Percentiles rank a stretch among this genome's conserved stretches.
phyloP scores from a whole-genome alignment of 2,329 filamentous ascomycete species.

The Aspergillus sergii region DNA sequence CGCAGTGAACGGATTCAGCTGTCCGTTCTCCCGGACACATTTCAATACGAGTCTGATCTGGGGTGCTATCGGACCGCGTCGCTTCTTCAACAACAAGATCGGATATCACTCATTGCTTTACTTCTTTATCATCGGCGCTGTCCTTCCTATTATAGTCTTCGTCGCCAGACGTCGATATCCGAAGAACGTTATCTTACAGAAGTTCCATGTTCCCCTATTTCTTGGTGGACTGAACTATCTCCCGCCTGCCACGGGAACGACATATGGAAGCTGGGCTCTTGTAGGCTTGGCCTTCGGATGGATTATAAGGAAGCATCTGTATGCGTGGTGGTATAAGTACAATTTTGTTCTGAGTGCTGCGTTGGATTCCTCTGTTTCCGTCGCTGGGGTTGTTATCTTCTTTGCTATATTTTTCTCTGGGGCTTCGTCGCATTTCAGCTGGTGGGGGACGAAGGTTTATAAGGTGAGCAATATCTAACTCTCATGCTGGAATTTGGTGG shows the following conservation, averaged over 20 bases:
- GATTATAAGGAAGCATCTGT: slow-evolving; percentile 61
- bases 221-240: slow-evolving; percentile 36
- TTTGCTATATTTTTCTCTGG: slow-evolving; percentile 31
- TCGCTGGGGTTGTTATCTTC: slow-evolving; percentile 31
- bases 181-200: neutral
- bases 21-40: slow-evolving; percentile 57
- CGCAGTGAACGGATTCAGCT: slow-evolving; percentile 59
- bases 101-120: slow-evolving; percentile 65
- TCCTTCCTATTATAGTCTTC: neutral
- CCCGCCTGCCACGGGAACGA: slow-evolving; percentile 68
- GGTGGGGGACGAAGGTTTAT: slow-evolving; percentile 32
- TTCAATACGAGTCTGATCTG: slow-evolving; percentile 71
- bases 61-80: slow-evolving; percentile 68
- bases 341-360: slow-evolving; percentile 73
- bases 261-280: slow-evolving; percentile 68
- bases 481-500: too few relatives aligned
- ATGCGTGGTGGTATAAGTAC: slow-evolving; percentile 72
- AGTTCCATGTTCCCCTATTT: slow-evolving; percentile 18
- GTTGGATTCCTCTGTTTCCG: slow-evolving; percentile 52
- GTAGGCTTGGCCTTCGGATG: slow-evolving; percentile 67
- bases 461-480: slow-evolving; percentile 16
- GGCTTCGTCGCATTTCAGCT: slow-evolving; percentile 22
- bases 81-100: slow-evolving; percentile 63
- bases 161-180: neutral
- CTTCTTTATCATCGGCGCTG: slow-evolving; percentile 68